Evolutionary conservation across 352 stramenopile genomes (phyloP).

Genomic region (Phytophthora hibernalis): DNA sequence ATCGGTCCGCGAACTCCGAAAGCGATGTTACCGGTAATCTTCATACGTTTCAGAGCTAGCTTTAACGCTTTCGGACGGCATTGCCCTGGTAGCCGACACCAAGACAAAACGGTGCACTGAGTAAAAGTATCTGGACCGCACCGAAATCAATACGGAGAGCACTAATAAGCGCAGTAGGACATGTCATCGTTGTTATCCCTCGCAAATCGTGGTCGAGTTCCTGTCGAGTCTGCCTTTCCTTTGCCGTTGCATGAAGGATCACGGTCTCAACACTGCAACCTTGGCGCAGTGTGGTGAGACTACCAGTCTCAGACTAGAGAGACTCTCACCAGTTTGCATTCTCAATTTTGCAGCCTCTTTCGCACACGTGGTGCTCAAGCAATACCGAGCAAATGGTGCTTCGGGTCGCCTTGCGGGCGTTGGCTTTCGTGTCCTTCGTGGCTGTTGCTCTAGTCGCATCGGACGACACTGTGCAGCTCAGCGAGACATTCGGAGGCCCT

Average conservation of each 20-base stretch:
- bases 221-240: not conserved
- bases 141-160: not conserved
- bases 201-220: not conserved
- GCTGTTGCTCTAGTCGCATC: not conserved
- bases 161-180: not conserved
- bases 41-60: not conserved
- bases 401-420: not conserved
- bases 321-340: not conserved
- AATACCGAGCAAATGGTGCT: not conserved
- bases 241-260: not conserved
- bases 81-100: not conserved
- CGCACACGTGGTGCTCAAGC: not conserved
- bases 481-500: constrained; percentile 25
- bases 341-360: not conserved
- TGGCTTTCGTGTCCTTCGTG: not conserved
- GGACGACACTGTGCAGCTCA: constrained; percentile 10
- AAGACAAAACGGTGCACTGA: not conserved
- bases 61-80: not conserved
- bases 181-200: not conserved
- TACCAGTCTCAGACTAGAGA: no score
- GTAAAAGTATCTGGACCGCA: not conserved
- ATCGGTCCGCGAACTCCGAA: not conserved
- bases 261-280: constrained; percentile 4
- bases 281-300: not conserved
- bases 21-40: not conserved